Evolutionary conservation across 2,329 filamentous ascomycete species (phyloP).

Genomic region (Endocalyx cinctus): DNA sequence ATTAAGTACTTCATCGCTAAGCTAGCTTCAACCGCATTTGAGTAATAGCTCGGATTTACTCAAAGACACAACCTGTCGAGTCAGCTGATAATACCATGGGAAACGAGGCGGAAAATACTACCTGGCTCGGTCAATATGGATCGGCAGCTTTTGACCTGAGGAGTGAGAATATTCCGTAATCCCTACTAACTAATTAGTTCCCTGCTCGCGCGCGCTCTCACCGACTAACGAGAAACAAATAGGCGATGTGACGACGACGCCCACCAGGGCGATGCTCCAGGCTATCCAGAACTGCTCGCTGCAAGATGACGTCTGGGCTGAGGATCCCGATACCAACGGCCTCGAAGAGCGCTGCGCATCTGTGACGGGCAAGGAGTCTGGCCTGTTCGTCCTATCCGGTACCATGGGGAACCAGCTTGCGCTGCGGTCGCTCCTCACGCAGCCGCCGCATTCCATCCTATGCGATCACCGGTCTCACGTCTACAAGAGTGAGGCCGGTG

Average conservation of each 20-base stretch:
- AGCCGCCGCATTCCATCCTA: slow-evolving; percentile 76
- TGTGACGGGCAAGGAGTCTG: slow-evolving; percentile 70
- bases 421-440: slow-evolving; percentile 69
- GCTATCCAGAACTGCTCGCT: slow-evolving; percentile 72
- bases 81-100: too few relatives aligned
- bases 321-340: slow-evolving; percentile 72
- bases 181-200: too few relatives aligned
- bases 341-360: slow-evolving; percentile 71
- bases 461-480: slow-evolving; percentile 79
- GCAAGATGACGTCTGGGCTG: slow-evolving; percentile 77
- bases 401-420: slow-evolving; percentile 94
- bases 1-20: too few relatives aligned
- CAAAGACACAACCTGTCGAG: too few relatives aligned
- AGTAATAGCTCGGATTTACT: too few relatives aligned
- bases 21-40: too few relatives aligned
- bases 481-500: slow-evolving; percentile 60
- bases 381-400: slow-evolving; percentile 78
- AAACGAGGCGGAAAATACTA: too few relatives aligned
- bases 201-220: too few relatives aligned
- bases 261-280: slow-evolving; percentile 74
- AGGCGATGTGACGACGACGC: slow-evolving; percentile 55
- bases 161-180: too few relatives aligned
- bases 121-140: too few relatives aligned
- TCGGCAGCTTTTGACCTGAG: too few relatives aligned
- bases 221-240: too few relatives aligned